Conservation (phyloP, 768 basidiomycete species). For the Kwoniella shandongensis region DNA sequence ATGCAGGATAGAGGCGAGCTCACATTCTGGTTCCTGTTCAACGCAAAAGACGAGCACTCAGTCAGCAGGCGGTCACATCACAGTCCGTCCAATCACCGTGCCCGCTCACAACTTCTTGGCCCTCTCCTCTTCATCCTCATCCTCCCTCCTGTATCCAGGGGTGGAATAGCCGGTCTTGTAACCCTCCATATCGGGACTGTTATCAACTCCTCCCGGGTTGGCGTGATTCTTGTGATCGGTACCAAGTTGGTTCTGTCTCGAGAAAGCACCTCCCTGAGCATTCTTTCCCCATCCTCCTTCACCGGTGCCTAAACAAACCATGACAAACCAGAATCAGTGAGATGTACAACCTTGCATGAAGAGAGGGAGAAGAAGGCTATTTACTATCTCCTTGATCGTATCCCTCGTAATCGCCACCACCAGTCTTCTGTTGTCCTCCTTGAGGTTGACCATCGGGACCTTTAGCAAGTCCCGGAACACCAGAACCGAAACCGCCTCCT, state of each 20-base stretch:
- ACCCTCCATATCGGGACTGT: slow-evolving; percentile 26
- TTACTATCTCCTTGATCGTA: slow-evolving; percentile 13
- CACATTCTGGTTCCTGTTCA: slow-evolving; percentile 24
- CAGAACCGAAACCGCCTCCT: slow-evolving; percentile 29
- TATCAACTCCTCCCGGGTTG: slow-evolving; percentile 21
- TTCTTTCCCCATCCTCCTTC: slow-evolving; percentile 42
- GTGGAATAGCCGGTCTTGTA: slow-evolving; percentile 47
- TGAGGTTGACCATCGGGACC: background rate
- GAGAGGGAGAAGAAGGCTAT: background rate
- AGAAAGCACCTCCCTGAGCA: slow-evolving; percentile 32
- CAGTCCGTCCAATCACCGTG: background rate
- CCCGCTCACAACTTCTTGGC: slow-evolving; percentile 26
- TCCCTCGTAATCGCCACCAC: slow-evolving; percentile 18
- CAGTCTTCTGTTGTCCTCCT: slow-evolving; percentile 1
- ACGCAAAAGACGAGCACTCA: background rate
- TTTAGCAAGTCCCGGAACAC: slow-evolving; percentile 10
- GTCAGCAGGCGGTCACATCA: background rate
- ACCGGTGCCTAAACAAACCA: slow-evolving; percentile 27
- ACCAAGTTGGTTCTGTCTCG: slow-evolving; percentile 43
- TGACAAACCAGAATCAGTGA: background rate
- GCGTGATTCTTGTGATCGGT: slow-evolving; percentile 23
- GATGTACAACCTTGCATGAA: too few relatives aligned
- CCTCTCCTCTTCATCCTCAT: slow-evolving; percentile 33
- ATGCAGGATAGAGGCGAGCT: background rate
- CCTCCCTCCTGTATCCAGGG: slow-evolving; percentile 46